Base-by-base conservation (phyloP, 768 basidiomycete species). In the Mycena belliarum region DNA sequence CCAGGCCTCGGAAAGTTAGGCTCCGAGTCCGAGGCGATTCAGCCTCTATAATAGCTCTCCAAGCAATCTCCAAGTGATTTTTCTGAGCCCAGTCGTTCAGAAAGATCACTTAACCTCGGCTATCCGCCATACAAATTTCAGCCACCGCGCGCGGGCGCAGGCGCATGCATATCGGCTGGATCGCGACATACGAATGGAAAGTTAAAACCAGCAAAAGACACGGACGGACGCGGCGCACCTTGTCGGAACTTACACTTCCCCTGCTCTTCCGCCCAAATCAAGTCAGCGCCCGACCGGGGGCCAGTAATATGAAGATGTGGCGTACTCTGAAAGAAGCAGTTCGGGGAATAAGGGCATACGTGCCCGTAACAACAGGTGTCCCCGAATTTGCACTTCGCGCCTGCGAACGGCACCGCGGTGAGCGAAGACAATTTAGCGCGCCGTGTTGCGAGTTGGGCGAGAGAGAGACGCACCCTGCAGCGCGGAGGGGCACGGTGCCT, bases 261-360 rank as follows among this genome's bases (percentile, higher is more conserved):
- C 40, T 55, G 48, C 33, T 60, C 59, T 60, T 50, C 21, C 10
- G 44, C 18, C 14, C 7, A 24, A 37, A 26, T 28, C 49, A 16
- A 44, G 47, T 16, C 2, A n/a, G n/a, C n/a, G n/a, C n/a, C n/a
- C 45, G 15, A 37, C 28, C n/a, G 23, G 18, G 8, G 18, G 16
- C 3, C 21, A 49, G 29, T 14, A 15, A 35, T 14, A 35, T 32
- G 29, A 28, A 23, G 9, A 28, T 16, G 15, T 48, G 32, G 58
- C 60, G 49, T 47, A 62, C 60, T 57, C n/a, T 38, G 18, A 37
- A 54, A 62, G 11, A 44, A 52, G 24, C 60, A 62, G 12, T 62
- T 62, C 9, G 55, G 56, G 3, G n/a, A 25, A 14, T 41, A 21
- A 40, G 56, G 42, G 32, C 60, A 62, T 1, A 57, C 35, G 42